Evolutionary conservation across 2,329 filamentous ascomycete genomes (phyloP).

Genomic region (Diaporthe caulivora): DNA sequence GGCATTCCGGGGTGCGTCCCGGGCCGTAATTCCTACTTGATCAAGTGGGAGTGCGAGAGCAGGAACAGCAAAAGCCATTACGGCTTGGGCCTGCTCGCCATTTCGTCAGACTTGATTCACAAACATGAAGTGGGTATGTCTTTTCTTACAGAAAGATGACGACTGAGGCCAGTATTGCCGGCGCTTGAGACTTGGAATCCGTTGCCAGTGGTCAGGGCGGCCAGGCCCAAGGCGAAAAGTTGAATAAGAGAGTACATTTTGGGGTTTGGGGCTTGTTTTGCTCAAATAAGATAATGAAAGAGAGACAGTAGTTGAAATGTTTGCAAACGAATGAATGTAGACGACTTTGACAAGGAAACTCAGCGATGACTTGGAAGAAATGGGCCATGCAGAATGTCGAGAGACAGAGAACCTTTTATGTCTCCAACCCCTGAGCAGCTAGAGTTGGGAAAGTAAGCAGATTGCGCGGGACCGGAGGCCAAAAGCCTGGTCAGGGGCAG

Average conservation of each 20-base stretch:
- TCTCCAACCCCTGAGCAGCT: too few species aligned
- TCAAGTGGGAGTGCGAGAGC: too few species aligned
- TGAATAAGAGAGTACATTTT: slow-evolving; percentile 28
- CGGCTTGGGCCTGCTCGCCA: too few species aligned
- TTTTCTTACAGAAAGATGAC: slow-evolving; percentile 9
- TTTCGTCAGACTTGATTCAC: too few species aligned
- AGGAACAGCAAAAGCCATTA: too few species aligned
- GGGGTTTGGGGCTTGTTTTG: not conserved
- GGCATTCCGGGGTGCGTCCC: too few species aligned
- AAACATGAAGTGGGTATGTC: too few species aligned
- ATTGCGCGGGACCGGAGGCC: not conserved
- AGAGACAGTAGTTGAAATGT: not conserved
- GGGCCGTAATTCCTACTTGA: too few species aligned
- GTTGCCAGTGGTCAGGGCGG: not conserved
- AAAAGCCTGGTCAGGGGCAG: slow-evolving; percentile 18
- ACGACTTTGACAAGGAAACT: not conserved
- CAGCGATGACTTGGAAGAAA: not conserved
- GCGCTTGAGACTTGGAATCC: not conserved
- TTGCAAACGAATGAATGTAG: not conserved
- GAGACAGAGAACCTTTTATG: not conserved
- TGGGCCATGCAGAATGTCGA: rapidly evolving
- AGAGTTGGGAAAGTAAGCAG: not conserved
- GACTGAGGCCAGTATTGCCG: not conserved
- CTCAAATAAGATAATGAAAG: not conserved
- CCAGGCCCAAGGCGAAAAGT: slow-evolving; percentile 23